phyloP scores from a whole-genome alignment of 306 rosid genomes.

The Crataegus laevigata region DNA sequence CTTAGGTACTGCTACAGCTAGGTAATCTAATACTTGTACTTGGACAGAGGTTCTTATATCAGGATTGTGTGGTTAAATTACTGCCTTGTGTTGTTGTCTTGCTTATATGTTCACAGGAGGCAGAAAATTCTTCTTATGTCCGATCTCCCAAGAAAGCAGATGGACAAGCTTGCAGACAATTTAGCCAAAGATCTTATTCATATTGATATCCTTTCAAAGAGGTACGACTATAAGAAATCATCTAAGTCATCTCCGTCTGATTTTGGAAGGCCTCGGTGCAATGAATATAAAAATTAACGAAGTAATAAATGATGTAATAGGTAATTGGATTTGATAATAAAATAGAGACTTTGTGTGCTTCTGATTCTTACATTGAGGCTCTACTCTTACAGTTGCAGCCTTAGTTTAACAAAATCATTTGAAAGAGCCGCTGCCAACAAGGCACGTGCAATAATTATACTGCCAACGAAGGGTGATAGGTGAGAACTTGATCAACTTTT shows the following conservation, averaged over 20 bases:
- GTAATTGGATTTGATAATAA: neutral
- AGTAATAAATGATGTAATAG: neutral
- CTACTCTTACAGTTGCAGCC: constrained; percentile 73
- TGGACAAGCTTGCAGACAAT: constrained; percentile 71
- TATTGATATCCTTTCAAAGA: constrained; percentile 82
- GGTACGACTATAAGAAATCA: constrained; percentile 44
- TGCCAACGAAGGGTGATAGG: constrained; percentile 88
- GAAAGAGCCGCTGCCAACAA: constrained; percentile 91
- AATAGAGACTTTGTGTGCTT: constrained; percentile 12
- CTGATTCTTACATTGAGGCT: constrained; percentile 25
- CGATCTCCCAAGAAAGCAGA: constrained; percentile 92
- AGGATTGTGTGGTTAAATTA: constrained; percentile 20
- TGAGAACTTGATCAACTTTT: constrained; percentile 32
- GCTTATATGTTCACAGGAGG: constrained; percentile 46
- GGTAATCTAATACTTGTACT: constrained; percentile 47
- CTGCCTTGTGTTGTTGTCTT: constrained; percentile 22
- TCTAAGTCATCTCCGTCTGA: neutral
- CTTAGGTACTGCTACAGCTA: constrained; percentile 91
- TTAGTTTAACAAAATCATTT: constrained; percentile 75
- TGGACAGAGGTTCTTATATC: constrained; percentile 17
- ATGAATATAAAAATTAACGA: neutral
- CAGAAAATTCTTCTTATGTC: constrained; percentile 97
- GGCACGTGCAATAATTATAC: constrained; percentile 89
- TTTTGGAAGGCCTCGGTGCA: neutral
- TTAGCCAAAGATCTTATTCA: constrained; percentile 70